Percentiles rank a stretch among this genome's conserved stretches.
Conservation (phyloP, 2,329 filamentous ascomycete genomes). For the Ascochyta clinopodiicola region DNA sequence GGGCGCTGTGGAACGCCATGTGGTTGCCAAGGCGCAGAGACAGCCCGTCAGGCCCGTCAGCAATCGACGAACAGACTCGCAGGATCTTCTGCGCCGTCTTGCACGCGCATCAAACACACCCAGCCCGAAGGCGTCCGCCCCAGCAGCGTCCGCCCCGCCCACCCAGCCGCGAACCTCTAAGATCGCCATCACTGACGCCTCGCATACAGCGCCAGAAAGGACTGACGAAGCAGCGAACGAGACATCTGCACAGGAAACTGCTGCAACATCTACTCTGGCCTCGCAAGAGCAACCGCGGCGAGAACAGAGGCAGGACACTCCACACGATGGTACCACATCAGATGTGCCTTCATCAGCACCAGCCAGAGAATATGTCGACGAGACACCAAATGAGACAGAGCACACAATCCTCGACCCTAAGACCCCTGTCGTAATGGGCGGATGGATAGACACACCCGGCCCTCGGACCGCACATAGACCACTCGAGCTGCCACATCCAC, state of each 20-base stretch:
- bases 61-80: conserved; percentile 52
- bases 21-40: conserved; percentile 30
- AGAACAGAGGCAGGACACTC: conserved; percentile 16
- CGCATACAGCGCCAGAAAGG: background rate
- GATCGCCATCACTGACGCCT: conserved; percentile 10
- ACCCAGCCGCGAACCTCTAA: conserved; percentile 24
- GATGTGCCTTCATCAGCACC: conserved; percentile 9
- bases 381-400: conserved; percentile 38
- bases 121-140: conserved; percentile 45
- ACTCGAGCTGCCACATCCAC: conserved; percentile 7
- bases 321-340: conserved; percentile 5
- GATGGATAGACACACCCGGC: conserved; percentile 57
- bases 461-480: conserved; percentile 31
- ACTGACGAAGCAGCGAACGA: conserved; percentile 4
- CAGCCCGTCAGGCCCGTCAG: conserved; percentile 32
- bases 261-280: conserved; percentile 1
- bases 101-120: conserved; percentile 57
- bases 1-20: conserved; percentile 36
- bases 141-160: conserved; percentile 27
- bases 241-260: background rate
- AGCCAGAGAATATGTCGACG: conserved; percentile 25
- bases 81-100: conserved; percentile 54
- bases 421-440: conserved; percentile 56
- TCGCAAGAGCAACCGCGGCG: conserved; percentile 7
- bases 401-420: conserved; percentile 38